Evolutionary conservation across 2,329 filamentous ascomycete genomes (phyloP), one percentile per base, ranked within the genome.

Genomic region (Aspergillus fijiensis): DNA sequence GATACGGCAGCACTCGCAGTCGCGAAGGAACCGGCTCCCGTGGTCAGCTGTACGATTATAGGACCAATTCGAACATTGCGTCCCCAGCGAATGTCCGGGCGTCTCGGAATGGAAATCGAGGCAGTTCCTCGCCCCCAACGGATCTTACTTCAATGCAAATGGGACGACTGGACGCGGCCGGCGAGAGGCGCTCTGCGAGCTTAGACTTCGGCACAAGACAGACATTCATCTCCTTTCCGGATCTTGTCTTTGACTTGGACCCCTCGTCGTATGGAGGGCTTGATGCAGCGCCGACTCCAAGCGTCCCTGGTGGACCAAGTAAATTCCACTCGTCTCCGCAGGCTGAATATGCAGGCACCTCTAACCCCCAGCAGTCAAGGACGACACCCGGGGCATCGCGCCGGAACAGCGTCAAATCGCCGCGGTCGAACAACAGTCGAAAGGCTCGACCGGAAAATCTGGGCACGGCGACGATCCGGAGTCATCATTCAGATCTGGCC

Each of bases 281-380:
- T 76, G 90, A 95, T 72, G 90, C 92, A 55, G 93, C 92, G 27
- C 93, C 94, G 14, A 94, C 89, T 42, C 94, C 94, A 5, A 93
- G 87, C 29, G 83, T 97, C 39, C 92, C 91, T 35, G 89, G 84
- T 52, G 93, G 93, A 5, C 91, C 93, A 59, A 86, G 92, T 63
- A 79, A 84, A 65, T 68, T 76, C 50, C 77, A 76, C 48, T 77
- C 80, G 25, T 79, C 81, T n/a, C 49, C 74, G 68, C 62, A 74
- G 65, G 73, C 60, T 60, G 74, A 72, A 25, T 67, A 67, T 72
- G 49, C 65, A 54, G 62, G 54, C 53, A 64, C 60, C 35, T 67
- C 66, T 33, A 71, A 58, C 23, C 55, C 60, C 21, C 67, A 65
- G 35, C 63, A 66, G 11, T 70, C 72, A 49, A 71, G 70, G 31